Evolutionary conservation across 768 basidiomycete genomes (phyloP).

Genomic region (Floccularia luteovirens): DNA sequence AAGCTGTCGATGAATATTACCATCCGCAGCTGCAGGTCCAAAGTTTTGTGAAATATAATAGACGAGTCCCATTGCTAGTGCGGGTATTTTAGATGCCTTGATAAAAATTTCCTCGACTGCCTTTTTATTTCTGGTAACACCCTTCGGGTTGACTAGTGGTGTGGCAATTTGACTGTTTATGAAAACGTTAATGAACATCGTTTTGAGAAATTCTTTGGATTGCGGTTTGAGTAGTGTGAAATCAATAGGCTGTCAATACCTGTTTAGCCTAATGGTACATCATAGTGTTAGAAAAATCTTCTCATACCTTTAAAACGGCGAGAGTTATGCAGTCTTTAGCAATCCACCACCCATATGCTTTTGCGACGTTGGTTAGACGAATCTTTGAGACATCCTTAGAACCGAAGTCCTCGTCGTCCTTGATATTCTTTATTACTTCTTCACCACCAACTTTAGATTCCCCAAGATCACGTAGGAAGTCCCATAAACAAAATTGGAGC

Average conservation of each 20-base stretch:
- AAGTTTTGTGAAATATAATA: constrained; percentile 56
- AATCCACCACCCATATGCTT: constrained; percentile 89
- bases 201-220: constrained; percentile 58
- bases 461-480: constrained; percentile 88
- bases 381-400: constrained; percentile 46
- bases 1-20: neutral
- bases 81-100: constrained; percentile 58
- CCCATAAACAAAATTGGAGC: constrained; percentile 93
- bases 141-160: constrained; percentile 46
- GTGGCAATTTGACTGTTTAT: constrained; percentile 68
- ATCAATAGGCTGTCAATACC: constrained; percentile 66
- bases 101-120: constrained; percentile 82
- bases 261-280: neutral
- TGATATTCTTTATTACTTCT: constrained; percentile 64
- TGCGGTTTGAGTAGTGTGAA: constrained; percentile 67
- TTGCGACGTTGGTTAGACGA: constrained; percentile 67
- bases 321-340: constrained; percentile 75
- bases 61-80: constrained; percentile 67
- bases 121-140: too few relatives aligned
- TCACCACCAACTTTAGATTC: constrained; percentile 77
- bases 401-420: constrained; percentile 41
- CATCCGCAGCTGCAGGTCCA: neutral
- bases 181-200: constrained; percentile 64
- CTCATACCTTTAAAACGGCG: constrained; percentile 73
- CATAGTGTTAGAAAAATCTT: neutral